Percentiles rank a stretch among this genome's conserved stretches.
Evolutionary conservation across 768 basidiomycete species (phyloP).

Genomic region (Leccinellum albellum): DNA sequence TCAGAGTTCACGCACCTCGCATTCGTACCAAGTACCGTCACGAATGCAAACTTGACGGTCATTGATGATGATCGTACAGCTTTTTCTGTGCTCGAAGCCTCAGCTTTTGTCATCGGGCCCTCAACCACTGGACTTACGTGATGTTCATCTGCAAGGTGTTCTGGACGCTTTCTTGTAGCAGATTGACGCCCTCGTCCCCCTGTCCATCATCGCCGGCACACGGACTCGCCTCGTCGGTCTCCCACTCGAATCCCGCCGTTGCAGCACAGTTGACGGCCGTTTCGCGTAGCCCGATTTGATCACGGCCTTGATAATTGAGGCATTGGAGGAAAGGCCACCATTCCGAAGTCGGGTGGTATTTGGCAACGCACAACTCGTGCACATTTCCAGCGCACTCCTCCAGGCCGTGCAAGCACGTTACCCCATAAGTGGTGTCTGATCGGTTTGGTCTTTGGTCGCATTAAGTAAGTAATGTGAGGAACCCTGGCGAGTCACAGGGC

Average conservation of each 20-base stretch:
- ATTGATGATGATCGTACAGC: constrained; percentile 84
- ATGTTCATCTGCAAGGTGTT: constrained; percentile 47
- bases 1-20: constrained; percentile 52
- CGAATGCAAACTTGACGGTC: constrained; percentile 65
- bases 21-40: constrained; percentile 75
- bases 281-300: constrained; percentile 60
- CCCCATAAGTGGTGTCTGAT: constrained; percentile 71
- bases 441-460: constrained; percentile 48
- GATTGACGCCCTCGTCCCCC: constrained; percentile 56
- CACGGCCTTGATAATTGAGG: constrained; percentile 62
- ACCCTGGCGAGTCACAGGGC: constrained; percentile 1
- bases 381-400: constrained; percentile 86
- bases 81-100: constrained; percentile 49
- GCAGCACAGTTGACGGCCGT: constrained; percentile 65
- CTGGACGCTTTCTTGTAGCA: constrained; percentile 60
- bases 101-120: constrained; percentile 5
- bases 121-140: constrained; percentile 40
- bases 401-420: constrained; percentile 75
- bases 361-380: constrained; percentile 78
- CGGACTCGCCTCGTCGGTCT: constrained; percentile 46
- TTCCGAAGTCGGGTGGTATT: constrained; percentile 47
- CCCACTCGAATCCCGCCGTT: constrained; percentile 67
- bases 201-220: constrained; percentile 63
- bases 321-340: constrained; percentile 89
- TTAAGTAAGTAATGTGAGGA: constrained; percentile 6